Evolutionary conservation across 2,329 filamentous ascomycete species (phyloP).

Genomic region (Microcyclospora tardicrescens): DNA sequence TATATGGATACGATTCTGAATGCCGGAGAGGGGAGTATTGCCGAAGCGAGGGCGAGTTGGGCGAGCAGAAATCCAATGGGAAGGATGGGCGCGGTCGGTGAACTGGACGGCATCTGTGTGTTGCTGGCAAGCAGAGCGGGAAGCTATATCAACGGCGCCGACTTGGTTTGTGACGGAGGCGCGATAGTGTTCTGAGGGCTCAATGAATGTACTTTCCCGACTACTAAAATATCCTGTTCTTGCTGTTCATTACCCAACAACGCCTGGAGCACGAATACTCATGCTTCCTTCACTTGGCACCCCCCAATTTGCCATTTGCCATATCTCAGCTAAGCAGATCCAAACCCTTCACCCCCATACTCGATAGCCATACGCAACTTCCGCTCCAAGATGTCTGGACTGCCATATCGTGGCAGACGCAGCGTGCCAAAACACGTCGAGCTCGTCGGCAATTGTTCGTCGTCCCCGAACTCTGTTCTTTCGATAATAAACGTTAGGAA

Average conservation of each 20-base stretch:
- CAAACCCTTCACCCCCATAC: slow-evolving; percentile 72
- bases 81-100: slow-evolving; percentile 25
- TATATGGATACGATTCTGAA: slow-evolving; percentile 71
- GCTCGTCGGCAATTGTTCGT: slow-evolving; percentile 59
- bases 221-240: background rate
- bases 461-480: slow-evolving; percentile 53
- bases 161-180: slow-evolving; percentile 26
- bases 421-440: slow-evolving; percentile 90
- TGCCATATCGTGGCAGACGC: slow-evolving; percentile 69
- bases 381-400: slow-evolving; percentile 54
- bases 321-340: slow-evolving; percentile 26
- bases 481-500: slow-evolving; percentile 77
- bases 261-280: no score
- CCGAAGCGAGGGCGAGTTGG: slow-evolving; percentile 22
- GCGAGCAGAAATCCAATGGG: slow-evolving; percentile 26
- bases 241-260: background rate
- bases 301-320: background rate
- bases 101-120: slow-evolving; percentile 27
- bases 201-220: background rate
- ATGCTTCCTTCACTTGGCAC: no score
- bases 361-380: slow-evolving; percentile 76
- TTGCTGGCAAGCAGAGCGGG: slow-evolving; percentile 24
- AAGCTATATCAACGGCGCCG: slow-evolving; percentile 25
- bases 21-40: slow-evolving; percentile 23
- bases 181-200: slow-evolving; percentile 17